Base-by-base conservation (phyloP, 2,329 filamentous ascomycete species). In the Claviceps quebecensis region DNA sequence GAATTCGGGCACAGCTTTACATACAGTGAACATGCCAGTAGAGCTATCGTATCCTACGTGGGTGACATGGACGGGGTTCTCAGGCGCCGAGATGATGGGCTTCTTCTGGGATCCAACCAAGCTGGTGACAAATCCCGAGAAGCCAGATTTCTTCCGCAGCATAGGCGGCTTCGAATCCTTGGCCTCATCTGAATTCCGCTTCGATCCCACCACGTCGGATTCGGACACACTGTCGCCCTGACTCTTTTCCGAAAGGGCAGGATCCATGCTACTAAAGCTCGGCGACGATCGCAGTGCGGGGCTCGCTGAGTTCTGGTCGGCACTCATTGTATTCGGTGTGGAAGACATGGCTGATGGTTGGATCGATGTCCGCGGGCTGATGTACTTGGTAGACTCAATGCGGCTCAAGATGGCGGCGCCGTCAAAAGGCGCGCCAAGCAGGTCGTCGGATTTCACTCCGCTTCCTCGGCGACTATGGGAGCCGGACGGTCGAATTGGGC, bases 31-130 rank as follows among this genome's bases (percentile, higher is more conserved):
- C 70, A 95, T 87, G 58, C 93, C 93, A 3, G 93, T 97, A 61
- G 87, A 79, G 70, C 93, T 95, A 69, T 98, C 91, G 67, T 95
- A 96, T 60, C 91, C 91, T 58, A 98, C 93, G 68, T 98, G 93
- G 52, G 91, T 97, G 61, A 98, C 87, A 69, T 97, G 93, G 54
- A 97, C 89, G 47, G 93, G 93, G 62, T 98, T 97, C 68, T 95
- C 90, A 51, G 93, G 93, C 39, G 89, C 87, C n/a, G 93, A 97
- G 61, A 98, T 98, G 67, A 91, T 81, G 46, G 93, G 88, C 57
- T 89, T 87, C 68, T 90, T 87, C 50, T 87, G 89, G 38, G 89
- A 91, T 57, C 87, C 86, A 53, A 94, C 82, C 54, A 84, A 65
- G 65, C 84, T 91, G 66, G 83, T 91, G 73, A 95, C 83, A 62